phyloP scores from a whole-genome alignment of 768 basidiomycete genomes.

The Inosperma sp. region DNA sequence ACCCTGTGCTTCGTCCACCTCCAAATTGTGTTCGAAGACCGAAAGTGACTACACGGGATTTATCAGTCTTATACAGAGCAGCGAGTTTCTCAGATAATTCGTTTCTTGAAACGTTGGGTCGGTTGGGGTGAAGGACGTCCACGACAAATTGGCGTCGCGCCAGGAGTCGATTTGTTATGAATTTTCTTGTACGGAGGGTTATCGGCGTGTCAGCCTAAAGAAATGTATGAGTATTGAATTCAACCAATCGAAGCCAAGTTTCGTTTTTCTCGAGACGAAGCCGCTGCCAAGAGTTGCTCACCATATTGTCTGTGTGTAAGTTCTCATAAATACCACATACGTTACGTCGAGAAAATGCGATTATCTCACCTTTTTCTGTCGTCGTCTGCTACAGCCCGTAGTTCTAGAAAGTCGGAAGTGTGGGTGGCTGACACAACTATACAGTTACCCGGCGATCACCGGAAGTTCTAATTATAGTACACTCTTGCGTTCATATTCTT shows the following conservation, averaged over 20 bases:
- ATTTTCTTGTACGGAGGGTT: slow-evolving; percentile 97
- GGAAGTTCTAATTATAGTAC: too few relatives aligned
- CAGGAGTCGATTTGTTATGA: slow-evolving; percentile 97
- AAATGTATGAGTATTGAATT: background rate
- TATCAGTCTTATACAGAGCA: slow-evolving; percentile 87
- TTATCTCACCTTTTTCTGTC: slow-evolving; percentile 5
- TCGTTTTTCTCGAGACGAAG: background rate
- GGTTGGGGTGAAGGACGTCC: slow-evolving; percentile 92
- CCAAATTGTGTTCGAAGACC: slow-evolving; percentile 96
- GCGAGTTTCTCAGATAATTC: slow-evolving; percentile 94
- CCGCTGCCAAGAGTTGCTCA: background rate
- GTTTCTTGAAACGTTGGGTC: slow-evolving; percentile 87
- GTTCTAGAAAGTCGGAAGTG: background rate
- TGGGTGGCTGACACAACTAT: slow-evolving; percentile 23
- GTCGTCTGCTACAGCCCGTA: background rate
- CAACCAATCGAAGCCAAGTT: background rate
- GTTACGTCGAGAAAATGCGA: background rate
- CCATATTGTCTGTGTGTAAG: background rate
- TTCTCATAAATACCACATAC: background rate
- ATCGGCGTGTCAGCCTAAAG: slow-evolving; percentile 78
- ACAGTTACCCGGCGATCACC: slow-evolving; percentile 44
- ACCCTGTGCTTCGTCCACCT: slow-evolving; percentile 96
- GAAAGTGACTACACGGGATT: slow-evolving; percentile 86
- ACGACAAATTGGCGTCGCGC: slow-evolving; percentile 95
- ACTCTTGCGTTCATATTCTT: too few relatives aligned